phyloP scores from a whole-genome alignment of 1,284 basidiomycete genomes.

The Vanrija sp. region DNA sequence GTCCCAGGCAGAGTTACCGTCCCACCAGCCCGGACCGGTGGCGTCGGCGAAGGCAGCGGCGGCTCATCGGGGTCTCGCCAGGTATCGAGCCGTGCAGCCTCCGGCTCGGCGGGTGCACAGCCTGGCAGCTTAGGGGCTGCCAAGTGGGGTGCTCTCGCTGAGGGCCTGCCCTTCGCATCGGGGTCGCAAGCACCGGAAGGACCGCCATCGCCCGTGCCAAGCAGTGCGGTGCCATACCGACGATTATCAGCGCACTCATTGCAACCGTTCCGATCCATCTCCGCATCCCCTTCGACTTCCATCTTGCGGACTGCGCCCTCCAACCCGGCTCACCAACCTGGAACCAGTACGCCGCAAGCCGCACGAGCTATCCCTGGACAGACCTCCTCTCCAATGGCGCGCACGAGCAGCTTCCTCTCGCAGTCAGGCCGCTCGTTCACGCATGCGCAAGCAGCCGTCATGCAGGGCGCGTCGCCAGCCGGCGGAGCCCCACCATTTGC shows the following conservation, averaged over 20 bases:
- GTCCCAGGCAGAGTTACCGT: no score
- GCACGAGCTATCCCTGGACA: background rate
- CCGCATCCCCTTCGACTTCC: conserved; percentile 40
- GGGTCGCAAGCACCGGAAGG: conserved; percentile 2
- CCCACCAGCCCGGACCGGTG: no score
- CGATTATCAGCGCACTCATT: conserved; percentile 44
- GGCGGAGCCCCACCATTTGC: conserved; percentile 16
- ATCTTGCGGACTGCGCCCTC: conserved; percentile 21
- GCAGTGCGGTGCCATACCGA: conserved; percentile 27
- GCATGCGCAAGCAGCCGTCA: conserved; percentile 44
- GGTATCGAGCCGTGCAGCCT: background rate
- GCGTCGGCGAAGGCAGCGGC: no score
- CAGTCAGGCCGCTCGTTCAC: conserved; percentile 47
- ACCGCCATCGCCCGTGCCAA: conserved; percentile 18
- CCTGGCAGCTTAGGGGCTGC: conserved; percentile 20
- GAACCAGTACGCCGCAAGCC: background rate
- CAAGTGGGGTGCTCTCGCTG: conserved; percentile 37
- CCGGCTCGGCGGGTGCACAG: background rate
- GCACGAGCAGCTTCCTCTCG: conserved; percentile 45
- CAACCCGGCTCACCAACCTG: background rate
- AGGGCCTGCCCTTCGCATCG: conserved; percentile 43
- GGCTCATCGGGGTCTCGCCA: background rate
- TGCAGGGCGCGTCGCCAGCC: conserved; percentile 28
- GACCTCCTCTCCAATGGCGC: conserved; percentile 28
- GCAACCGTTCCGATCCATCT: conserved; percentile 34